Base-by-base conservation (phyloP, 192 early-diverging fungal genomes). In the Rhizoclosmatium globosum region DNA sequence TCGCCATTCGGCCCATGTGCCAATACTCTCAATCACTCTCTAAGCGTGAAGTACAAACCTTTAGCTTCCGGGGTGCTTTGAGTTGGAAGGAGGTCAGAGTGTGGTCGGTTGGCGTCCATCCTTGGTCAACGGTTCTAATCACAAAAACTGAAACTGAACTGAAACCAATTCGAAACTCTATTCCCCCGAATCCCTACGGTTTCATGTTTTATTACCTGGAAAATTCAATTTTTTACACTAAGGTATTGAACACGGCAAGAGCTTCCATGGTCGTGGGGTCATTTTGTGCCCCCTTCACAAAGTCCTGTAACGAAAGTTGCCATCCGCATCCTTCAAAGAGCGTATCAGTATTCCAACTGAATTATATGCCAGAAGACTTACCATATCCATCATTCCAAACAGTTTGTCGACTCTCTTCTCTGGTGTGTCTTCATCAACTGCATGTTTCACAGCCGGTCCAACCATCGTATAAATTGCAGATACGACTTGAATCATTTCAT, bases 401-500 rank as follows among this genome's bases (percentile, higher is more conserved):
- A 98, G 77, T 71, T 98, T 98, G 47, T 92, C 87, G 9, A 97
- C 96, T 17, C 95, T 89, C 81, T 95, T 94, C 73, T 95, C 91
- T 2, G 95, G 93, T 31, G 95, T 96, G 77, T 94, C 94, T 80
- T 98, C 96, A 83, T 98, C 96, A 47, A 89, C 85, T 47, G 95
- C 94, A 72, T 97, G 84, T 77, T 95, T 94, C 48, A 95, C 92
- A 92, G 94, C 96, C 80, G 89, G 93, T 4, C 95, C 95, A 0
- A 98, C 94, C 94, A 96, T 96, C 71, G 92, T 93, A 84, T 97
- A 98, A 68, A 98, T 96, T 9, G 96, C 94, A 70, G 95, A 93
- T n/a, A 97, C 95, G 64, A 98, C 94, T 70, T 84, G 84, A 47
- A 94, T 75, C 96, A 98, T 96, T 86, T 98, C 97, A 19, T 93